These are phyloP conservation scores for Gamarada debralockiae DNA, from an alignment of 495 filamentous ascomycete species.

Conservation along the genomic window DNA sequence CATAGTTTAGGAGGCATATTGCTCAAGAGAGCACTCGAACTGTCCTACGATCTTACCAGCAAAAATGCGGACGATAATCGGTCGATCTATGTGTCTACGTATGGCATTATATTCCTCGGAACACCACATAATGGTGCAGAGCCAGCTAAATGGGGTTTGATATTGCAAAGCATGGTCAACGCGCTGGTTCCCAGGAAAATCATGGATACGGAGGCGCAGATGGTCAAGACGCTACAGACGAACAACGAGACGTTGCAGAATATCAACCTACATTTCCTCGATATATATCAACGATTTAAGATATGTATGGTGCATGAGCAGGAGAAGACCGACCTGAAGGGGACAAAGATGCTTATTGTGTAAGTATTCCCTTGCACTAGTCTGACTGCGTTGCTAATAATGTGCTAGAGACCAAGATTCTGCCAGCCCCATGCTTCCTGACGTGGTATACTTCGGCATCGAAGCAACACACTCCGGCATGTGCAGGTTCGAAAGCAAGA, in stretches of 20 bases:
- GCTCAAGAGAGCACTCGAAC: constrained; percentile 63
- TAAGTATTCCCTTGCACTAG: too few relatives aligned
- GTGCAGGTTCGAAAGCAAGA: constrained; percentile 77
- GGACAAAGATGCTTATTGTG: constrained; percentile 59
- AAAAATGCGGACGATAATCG: constrained; percentile 69
- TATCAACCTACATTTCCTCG: constrained; percentile 73
- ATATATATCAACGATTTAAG: constrained; percentile 63
- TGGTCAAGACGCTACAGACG: constrained; percentile 67
- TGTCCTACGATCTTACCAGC: constrained; percentile 54
- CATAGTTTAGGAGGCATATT: constrained; percentile 82
- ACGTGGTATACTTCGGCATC: constrained; percentile 73
- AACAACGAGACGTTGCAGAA: constrained; percentile 79
- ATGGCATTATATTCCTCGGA: constrained; percentile 79
- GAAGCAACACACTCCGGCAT: constrained; percentile 83
- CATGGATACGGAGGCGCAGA: constrained; percentile 64
- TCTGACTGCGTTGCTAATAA: too few relatives aligned
- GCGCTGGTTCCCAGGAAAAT: constrained; percentile 66
- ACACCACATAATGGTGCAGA: constrained; percentile 84
- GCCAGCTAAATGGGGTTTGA: constrained; percentile 69
- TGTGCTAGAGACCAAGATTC: constrained; percentile 54
- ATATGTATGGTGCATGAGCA: constrained; percentile 66
- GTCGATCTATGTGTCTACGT: constrained; percentile 79
- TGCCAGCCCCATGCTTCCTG: constrained; percentile 68
- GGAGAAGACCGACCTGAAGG: constrained; percentile 60
- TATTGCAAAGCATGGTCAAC: constrained; percentile 69